Evolutionary conservation across 257 asterid genomes (phyloP).

Genomic region (Fraxinus quadrangulata): DNA sequence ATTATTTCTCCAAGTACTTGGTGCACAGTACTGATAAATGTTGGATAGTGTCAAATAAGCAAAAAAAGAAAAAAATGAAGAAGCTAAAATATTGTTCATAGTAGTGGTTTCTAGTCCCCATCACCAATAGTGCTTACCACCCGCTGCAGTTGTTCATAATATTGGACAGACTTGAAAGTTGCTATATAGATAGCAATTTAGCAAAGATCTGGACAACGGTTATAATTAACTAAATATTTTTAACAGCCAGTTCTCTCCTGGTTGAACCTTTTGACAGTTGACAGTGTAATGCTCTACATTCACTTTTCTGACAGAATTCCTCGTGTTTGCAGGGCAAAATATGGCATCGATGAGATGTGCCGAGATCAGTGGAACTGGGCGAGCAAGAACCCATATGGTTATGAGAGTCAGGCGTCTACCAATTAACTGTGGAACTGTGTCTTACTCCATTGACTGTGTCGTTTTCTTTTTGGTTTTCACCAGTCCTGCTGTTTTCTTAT

Average conservation of each 20-base stretch:
- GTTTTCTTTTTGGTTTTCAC: background rate
- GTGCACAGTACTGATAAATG: background rate
- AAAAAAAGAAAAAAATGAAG: no score
- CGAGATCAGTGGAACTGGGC: constrained; percentile 93
- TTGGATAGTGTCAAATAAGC: background rate
- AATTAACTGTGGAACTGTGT: background rate
- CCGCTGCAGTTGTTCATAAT: background rate
- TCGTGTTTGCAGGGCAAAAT: constrained; percentile 58
- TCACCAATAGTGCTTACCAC: background rate
- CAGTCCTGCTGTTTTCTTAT: background rate
- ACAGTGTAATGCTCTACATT: background rate
- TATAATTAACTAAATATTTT: no score
- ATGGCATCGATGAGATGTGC: constrained; percentile 73
- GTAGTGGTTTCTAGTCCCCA: background rate
- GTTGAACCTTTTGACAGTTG: background rate
- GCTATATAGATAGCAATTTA: background rate
- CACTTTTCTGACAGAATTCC: background rate
- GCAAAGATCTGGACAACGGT: background rate
- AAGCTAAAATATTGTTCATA: background rate
- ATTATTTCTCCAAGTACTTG: background rate
- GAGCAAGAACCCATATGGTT: constrained; percentile 79
- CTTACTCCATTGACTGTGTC: background rate
- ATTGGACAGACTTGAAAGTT: background rate
- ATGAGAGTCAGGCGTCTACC: constrained; percentile 27
- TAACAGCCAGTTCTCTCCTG: background rate